These are phyloP conservation scores for Blastobotrys capitulatus DNA, from an alignment of 1,139 yeast genomes.

Conservation along the genomic window DNA sequence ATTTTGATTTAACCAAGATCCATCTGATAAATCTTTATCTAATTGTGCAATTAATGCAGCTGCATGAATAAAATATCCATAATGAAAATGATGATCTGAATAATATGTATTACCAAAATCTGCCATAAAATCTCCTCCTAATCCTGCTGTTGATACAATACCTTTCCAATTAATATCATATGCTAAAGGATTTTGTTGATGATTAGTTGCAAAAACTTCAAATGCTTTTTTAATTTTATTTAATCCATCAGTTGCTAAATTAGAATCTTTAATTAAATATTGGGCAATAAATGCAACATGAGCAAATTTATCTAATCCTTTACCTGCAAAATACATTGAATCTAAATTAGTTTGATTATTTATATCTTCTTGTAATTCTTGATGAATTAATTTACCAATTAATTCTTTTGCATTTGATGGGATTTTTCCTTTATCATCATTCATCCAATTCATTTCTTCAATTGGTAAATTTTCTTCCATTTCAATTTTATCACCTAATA, in stretches of 20 bases:
- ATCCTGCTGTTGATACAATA: constrained; percentile 49
- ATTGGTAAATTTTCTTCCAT: constrained; percentile 47
- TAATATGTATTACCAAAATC: constrained; percentile 63
- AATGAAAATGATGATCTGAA: constrained; percentile 74
- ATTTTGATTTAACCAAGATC: constrained; percentile 54
- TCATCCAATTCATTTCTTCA: constrained; percentile 31
- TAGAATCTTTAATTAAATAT: constrained; percentile 42
- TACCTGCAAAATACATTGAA: constrained; percentile 60
- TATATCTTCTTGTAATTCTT: not conserved
- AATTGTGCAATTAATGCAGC: constrained; percentile 57
- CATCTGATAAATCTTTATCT: constrained; percentile 36
- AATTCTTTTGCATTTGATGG: not conserved
- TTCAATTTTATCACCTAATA: constrained; percentile 44
- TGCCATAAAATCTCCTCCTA: constrained; percentile 38
- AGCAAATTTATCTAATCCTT: constrained; percentile 63
- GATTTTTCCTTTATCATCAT: not conserved
- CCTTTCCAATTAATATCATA: constrained; percentile 68
- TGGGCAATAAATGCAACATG: constrained; percentile 54
- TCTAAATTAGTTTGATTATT: constrained; percentile 39
- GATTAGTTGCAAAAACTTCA: constrained; percentile 41
- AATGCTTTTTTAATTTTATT: constrained; percentile 50
- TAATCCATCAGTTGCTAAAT: constrained; percentile 40
- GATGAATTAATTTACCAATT: not conserved
- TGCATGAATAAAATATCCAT: constrained; percentile 66
- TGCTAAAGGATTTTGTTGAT: constrained; percentile 54